Base-by-base conservation (phyloP, 2,329 filamentous ascomycete species). In the Penicillium glabrum region DNA sequence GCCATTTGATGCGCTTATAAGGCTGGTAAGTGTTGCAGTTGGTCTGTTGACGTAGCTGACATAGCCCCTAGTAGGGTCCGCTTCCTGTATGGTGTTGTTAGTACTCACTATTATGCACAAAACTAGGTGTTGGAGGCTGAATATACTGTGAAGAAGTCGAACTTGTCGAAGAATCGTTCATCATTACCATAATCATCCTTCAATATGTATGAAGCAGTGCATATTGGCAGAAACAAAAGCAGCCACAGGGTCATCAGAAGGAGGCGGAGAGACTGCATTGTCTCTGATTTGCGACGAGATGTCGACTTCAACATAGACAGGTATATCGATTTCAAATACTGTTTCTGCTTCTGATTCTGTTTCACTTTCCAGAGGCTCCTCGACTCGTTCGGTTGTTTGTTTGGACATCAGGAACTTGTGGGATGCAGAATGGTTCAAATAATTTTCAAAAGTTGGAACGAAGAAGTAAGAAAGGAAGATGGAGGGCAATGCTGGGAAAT, bases 41-140 rank as follows among this genome's bases (percentile, higher is more conserved):
- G 70, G 55, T 50, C 81, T 79, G 61, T 83, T 77, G 53, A 86
- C 81, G 67, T 93, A 95, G 59, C 84, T 75, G 65, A 95, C 90
- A 66, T 86, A 91, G 29, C 90, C 91, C 60, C 86, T 67, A 1
- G 90, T 95, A 0, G 90, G 90, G 67, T 95, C 90, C 3, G 65
- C 21, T 21, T 57, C 71, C 77, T 79, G 37, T 9, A 16, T 46
- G 19, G n/a, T 13, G 21, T 8, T 10, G 13, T 48, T 9, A 33
- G 29, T 5, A 3, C 14, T 33, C 13, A 16, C 7, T 16, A 19
- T 8, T 19, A 39, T 39, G 16, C 16, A 39, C 9, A n/a, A 19
- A 1, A 33, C 8, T 19, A 19, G n/a, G 19, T 7, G 5, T 9
- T 24, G 24, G 1, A 14, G 14, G 26, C 10, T 11, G 14, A 23